These are phyloP conservation scores for Globisporangium parvum DNA, from an alignment of 352 stramenopile species.

Conservation along the genomic window DNA sequence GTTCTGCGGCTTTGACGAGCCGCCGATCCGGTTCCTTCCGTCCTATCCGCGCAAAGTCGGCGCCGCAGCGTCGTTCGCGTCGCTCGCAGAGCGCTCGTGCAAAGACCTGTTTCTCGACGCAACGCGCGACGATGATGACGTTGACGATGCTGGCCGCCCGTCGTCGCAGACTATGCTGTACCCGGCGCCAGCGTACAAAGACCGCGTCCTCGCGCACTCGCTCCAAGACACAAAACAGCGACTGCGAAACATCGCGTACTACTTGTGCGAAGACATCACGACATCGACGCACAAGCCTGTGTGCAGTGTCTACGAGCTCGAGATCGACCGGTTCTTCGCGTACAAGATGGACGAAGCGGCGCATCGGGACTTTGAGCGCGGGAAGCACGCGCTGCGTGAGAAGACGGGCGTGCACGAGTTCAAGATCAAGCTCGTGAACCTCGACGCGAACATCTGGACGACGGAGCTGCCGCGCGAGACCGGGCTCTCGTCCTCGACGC, in stretches of 20 bases:
- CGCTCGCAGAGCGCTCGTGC: slow-evolving; percentile 54
- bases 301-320: slow-evolving; percentile 41
- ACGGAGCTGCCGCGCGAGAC: slow-evolving; percentile 12
- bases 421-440: slow-evolving; percentile 46
- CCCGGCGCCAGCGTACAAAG: slow-evolving; percentile 53
- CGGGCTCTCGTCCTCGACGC: not conserved
- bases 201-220: slow-evolving; percentile 55
- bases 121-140: slow-evolving; percentile 16
- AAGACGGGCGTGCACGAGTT: slow-evolving; percentile 41
- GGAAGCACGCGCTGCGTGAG: slow-evolving; percentile 28
- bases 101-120: slow-evolving; percentile 45
- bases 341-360: slow-evolving; percentile 27
- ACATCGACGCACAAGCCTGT: slow-evolving; percentile 49
- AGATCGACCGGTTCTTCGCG: slow-evolving; percentile 47
- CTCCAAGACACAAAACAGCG: slow-evolving; percentile 34
- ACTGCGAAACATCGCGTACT: slow-evolving; percentile 35
- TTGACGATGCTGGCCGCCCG: not conserved
- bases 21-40: slow-evolving; percentile 65
- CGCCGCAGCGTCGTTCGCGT: slow-evolving; percentile 51
- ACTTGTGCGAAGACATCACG: slow-evolving; percentile 38
- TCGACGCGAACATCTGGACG: slow-evolving; percentile 53
- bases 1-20: slow-evolving; percentile 83
- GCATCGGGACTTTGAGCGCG: slow-evolving; percentile 16
- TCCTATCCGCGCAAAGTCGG: slow-evolving; percentile 66
- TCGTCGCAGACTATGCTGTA: not conserved